Evolutionary conservation across 495 filamentous ascomycete genomes (phyloP).

Genomic region (Xylaria sp.): DNA sequence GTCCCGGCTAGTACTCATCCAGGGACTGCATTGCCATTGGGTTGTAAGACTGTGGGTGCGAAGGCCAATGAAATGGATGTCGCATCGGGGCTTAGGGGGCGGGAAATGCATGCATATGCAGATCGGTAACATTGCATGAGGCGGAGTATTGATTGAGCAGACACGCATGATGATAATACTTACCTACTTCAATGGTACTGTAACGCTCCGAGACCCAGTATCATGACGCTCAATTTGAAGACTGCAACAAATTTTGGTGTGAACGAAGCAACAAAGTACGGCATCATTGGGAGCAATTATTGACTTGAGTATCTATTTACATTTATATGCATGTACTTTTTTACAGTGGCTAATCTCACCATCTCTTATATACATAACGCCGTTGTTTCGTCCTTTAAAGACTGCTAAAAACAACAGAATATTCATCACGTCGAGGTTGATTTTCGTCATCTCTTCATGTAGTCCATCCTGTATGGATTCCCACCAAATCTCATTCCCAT

Average conservation of each 20-base stretch:
- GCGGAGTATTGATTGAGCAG: background rate
- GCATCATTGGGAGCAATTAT: background rate
- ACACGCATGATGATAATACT: background rate
- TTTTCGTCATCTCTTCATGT: background rate
- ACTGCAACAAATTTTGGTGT: background rate
- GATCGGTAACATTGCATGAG: conserved; percentile 6
- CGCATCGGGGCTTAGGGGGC: background rate
- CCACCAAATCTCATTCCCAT: background rate
- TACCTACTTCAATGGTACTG: background rate
- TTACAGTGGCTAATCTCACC: background rate
- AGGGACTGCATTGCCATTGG: background rate
- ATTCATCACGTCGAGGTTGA: background rate
- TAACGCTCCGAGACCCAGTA: background rate
- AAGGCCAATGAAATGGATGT: background rate
- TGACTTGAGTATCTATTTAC: background rate
- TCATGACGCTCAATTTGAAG: background rate
- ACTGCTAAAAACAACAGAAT: background rate
- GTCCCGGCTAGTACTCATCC: background rate
- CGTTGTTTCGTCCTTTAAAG: background rate
- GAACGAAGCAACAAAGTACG: background rate
- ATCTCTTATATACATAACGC: conserved; percentile 4
- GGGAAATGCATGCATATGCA: conserved; percentile 4
- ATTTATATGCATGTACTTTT: background rate
- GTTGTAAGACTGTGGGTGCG: background rate
- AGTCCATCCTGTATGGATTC: background rate